Conservation (phyloP, 306 rosid species). For the Castanospermum australe region DNA sequence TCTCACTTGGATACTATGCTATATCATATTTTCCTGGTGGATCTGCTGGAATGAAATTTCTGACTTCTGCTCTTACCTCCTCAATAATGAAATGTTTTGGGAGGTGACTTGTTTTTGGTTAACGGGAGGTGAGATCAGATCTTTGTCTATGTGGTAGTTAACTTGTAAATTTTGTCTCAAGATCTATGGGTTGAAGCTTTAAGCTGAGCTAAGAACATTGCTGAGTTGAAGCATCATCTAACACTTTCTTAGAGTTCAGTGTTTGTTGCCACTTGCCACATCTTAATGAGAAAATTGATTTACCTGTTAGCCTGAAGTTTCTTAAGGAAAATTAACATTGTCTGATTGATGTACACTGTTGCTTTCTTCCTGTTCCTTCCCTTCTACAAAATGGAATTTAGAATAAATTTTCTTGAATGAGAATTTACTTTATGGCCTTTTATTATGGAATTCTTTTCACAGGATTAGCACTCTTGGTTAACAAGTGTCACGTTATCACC, state of each 20-base stretch:
- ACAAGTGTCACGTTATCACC: not conserved
- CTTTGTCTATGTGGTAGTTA: slow-evolving; percentile 29
- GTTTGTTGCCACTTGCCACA: not conserved
- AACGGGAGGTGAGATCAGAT: slow-evolving; percentile 23
- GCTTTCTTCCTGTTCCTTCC: not conserved
- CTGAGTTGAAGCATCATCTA: slow-evolving; percentile 27
- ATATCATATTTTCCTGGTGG: slow-evolving; percentile 98
- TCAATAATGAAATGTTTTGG: slow-evolving; percentile 86
- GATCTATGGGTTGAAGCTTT: slow-evolving; percentile 39
- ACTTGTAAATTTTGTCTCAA: slow-evolving; percentile 49
- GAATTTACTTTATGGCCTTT: not conserved
- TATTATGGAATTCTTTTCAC: not conserved
- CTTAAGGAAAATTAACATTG: slow-evolving; percentile 10
- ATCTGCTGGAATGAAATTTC: slow-evolving; percentile 89
- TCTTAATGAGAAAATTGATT: slow-evolving; percentile 17
- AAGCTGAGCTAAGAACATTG: slow-evolving; percentile 33
- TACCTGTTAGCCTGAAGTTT: slow-evolving; percentile 10
- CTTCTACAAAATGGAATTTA: not conserved
- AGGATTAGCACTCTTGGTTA: not conserved
- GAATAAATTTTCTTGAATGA: not conserved
- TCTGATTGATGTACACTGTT: not conserved
- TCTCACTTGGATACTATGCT: slow-evolving; percentile 88
- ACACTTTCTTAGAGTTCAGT: slow-evolving; percentile 6
- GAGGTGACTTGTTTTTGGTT: slow-evolving; percentile 61
- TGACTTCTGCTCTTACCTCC: slow-evolving; percentile 77